Evolutionary conservation across 2,329 filamentous ascomycete species (phyloP).

Genomic region (Ceratocystis diversiconidia): DNA sequence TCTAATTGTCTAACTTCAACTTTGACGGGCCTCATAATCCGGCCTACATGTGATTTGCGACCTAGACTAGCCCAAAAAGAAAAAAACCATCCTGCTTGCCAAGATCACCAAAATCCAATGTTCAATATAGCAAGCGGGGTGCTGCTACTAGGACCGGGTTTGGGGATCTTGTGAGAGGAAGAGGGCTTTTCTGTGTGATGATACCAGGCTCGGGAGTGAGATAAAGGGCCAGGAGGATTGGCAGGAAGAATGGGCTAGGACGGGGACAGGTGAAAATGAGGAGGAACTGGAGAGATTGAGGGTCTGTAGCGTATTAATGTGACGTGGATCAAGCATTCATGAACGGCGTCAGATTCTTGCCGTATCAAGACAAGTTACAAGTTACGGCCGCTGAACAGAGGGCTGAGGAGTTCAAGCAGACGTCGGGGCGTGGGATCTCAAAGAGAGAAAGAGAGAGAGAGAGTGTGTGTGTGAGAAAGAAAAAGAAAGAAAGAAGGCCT

Average conservation of each 20-base stretch:
- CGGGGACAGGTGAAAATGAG: not conserved
- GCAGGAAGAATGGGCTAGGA: not conserved
- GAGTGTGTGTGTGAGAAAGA: not conserved
- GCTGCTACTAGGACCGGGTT: not conserved
- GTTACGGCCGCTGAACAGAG: not conserved
- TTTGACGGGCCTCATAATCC: not conserved
- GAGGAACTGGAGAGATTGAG: not conserved
- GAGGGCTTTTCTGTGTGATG: not conserved
- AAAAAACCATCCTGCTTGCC: not conserved
- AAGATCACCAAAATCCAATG: constrained; percentile 3
- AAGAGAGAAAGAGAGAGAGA: not conserved
- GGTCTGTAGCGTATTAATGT: not conserved
- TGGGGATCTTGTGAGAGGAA: not conserved
- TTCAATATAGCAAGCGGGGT: not conserved
- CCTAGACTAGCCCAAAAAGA: not conserved
- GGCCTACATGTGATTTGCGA: not conserved
- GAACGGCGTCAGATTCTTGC: not conserved
- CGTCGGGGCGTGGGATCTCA: not conserved
- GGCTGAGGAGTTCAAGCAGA: not conserved
- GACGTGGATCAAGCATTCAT: constrained; percentile 5
- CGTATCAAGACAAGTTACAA: not conserved
- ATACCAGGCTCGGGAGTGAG: not conserved
- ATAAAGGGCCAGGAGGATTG: not conserved
- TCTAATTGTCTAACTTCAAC: not conserved
- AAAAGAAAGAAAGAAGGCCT: not conserved